Percentiles rank a stretch among this genome's conserved stretches.
phyloP scores from a whole-genome alignment of 345 rosid genomes.

The Conringia planisiliqua region DNA sequence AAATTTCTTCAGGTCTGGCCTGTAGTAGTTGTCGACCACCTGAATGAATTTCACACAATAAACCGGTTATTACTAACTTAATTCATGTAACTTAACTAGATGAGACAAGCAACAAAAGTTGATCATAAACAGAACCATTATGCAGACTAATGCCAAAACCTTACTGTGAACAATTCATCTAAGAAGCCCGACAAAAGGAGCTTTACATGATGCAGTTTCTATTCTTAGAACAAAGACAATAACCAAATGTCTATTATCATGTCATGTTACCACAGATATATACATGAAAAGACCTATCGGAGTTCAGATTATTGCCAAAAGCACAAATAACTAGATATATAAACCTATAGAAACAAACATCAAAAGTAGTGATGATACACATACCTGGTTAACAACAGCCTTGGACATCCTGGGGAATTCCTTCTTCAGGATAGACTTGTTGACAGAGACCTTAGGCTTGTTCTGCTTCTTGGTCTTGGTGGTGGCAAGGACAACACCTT shows the following conservation, averaged over 20 bases:
- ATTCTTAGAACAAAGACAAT: background rate
- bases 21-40: slow-evolving; percentile 83
- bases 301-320: background rate
- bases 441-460: slow-evolving; percentile 61
- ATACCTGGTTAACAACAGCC: slow-evolving; percentile 67
- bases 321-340: background rate
- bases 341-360: background rate
- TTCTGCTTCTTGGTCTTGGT: slow-evolving; percentile 83
- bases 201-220: background rate
- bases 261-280: background rate
- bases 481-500: slow-evolving; percentile 61
- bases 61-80: background rate
- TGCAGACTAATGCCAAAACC: background rate
- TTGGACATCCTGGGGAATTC: slow-evolving; percentile 76
- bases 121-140: background rate
- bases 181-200: background rate
- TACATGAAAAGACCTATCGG: background rate
- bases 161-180: background rate
- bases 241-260: background rate
- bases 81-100: background rate
- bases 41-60: slow-evolving; percentile 16
- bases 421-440: slow-evolving; percentile 64
- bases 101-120: background rate
- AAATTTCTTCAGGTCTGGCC: slow-evolving; percentile 83
- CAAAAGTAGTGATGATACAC: background rate